These are phyloP conservation scores for Fusarium sp. DNA, from an alignment of 2,329 filamentous ascomycete species.

Conservation along the genomic window DNA sequence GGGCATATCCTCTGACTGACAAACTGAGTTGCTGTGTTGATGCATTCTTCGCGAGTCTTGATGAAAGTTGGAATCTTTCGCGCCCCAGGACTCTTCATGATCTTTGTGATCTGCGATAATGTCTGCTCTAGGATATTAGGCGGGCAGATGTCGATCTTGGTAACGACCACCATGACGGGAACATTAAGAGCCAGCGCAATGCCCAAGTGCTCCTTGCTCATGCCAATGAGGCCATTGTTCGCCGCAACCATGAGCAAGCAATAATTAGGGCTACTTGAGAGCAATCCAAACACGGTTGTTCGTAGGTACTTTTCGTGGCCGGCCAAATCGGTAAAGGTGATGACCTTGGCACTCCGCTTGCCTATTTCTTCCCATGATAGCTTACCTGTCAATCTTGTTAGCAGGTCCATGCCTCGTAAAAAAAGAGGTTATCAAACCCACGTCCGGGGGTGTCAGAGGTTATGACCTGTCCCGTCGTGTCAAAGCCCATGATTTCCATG, in stretches of 20 bases:
- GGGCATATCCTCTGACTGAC: slow-evolving; percentile 95
- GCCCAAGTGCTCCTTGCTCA: slow-evolving; percentile 97
- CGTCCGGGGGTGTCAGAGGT: slow-evolving; percentile 83
- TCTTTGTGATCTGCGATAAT: slow-evolving; percentile 87
- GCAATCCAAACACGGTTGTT: slow-evolving; percentile 93
- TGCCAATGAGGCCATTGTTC: slow-evolving; percentile 95
- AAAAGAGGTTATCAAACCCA: slow-evolving; percentile 47
- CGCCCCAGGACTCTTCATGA: slow-evolving; percentile 92
- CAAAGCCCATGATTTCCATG: slow-evolving; percentile 99
- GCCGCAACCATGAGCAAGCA: slow-evolving; percentile 98
- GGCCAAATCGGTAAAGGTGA: slow-evolving; percentile 93
- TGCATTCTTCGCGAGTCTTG: slow-evolving; percentile 87
- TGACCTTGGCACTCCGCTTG: slow-evolving; percentile 92
- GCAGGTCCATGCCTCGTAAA: not conserved
- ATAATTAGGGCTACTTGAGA: slow-evolving; percentile 96
- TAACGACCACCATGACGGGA: slow-evolving; percentile 96
- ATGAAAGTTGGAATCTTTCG: slow-evolving; percentile 97
- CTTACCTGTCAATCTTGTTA: slow-evolving; percentile 54
- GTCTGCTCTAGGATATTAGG: slow-evolving; percentile 95
- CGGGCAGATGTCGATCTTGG: slow-evolving; percentile 98
- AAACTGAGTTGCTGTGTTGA: slow-evolving; percentile 95
- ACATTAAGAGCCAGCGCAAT: slow-evolving; percentile 95
- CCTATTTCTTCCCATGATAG: slow-evolving; percentile 98
- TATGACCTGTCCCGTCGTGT: slow-evolving; percentile 84
- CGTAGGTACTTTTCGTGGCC: slow-evolving; percentile 95